These are phyloP conservation scores for Elymus sibiricus DNA, from an alignment of 176 grass and related monocot species.

Conservation along the genomic window DNA sequence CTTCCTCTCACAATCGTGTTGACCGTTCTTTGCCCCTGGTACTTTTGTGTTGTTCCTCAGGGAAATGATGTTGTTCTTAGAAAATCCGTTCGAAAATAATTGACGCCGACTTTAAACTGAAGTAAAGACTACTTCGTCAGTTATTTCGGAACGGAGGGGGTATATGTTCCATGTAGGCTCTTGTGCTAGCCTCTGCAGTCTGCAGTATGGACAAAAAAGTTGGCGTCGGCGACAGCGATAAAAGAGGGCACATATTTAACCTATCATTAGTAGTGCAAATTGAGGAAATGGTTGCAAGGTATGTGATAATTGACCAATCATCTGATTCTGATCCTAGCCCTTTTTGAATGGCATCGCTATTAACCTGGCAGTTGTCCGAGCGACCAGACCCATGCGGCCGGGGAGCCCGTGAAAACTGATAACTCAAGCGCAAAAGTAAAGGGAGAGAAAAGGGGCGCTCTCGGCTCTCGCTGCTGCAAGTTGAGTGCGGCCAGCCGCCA, in stretches of 20 bases:
- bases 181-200: no score
- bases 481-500: no score
- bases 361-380: not conserved
- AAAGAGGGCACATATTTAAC: no score
- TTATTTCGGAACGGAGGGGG: no score
- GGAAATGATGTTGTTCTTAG: not conserved
- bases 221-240: no score
- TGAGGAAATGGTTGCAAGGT: not conserved
- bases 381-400: not conserved
- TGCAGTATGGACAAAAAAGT: no score
- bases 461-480: no score
- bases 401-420: conserved; percentile 15
- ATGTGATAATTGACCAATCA: not conserved
- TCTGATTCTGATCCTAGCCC: not conserved
- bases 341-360: no score
- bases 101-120: no score
- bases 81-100: not conserved
- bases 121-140: no score
- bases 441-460: not conserved
- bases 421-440: not conserved
- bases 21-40: not conserved
- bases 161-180: no score
- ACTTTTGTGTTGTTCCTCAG: not conserved
- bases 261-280: no score
- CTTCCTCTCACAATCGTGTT: not conserved